These are phyloP conservation scores for Brettanomyces nanus DNA, from an alignment of 805 yeast genomes.

Conservation along the genomic window DNA sequence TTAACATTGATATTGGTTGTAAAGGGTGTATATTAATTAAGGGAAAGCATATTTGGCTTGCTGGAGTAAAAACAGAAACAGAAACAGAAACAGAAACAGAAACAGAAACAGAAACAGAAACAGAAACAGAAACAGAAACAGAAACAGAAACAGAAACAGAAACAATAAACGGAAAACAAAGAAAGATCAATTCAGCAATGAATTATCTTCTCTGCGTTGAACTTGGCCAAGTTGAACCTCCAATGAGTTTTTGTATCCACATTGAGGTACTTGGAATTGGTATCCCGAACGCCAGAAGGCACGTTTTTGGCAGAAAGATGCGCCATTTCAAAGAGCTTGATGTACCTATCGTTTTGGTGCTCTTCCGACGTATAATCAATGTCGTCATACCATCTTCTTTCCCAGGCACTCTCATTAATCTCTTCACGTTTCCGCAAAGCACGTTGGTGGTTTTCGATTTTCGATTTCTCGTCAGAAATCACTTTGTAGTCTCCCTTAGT, in stretches of 20 bases:
- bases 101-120: background rate
- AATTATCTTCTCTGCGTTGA: slow-evolving; percentile 56
- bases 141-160: background rate
- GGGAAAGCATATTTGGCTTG: background rate
- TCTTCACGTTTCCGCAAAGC: slow-evolving; percentile 67
- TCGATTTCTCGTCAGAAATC: slow-evolving; percentile 67
- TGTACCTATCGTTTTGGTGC: slow-evolving; percentile 21
- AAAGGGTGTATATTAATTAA: background rate
- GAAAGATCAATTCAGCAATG: slow-evolving; percentile 22
- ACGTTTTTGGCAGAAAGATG: slow-evolving; percentile 54
- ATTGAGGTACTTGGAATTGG: slow-evolving; percentile 36
- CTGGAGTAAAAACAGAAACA: background rate
- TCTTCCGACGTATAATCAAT: slow-evolving; percentile 29
- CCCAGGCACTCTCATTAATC: slow-evolving; percentile 61
- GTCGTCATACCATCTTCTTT: slow-evolving; percentile 71
- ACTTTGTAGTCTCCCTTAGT: slow-evolving; percentile 63
- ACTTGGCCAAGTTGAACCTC: slow-evolving; percentile 52
- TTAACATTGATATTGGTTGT: background rate
- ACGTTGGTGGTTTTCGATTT: slow-evolving; percentile 80
- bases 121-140: background rate
- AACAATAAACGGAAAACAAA: background rate
- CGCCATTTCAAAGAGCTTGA: slow-evolving; percentile 37
- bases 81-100: background rate
- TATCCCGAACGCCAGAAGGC: slow-evolving; percentile 50
- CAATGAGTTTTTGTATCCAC: slow-evolving; percentile 51